Conservation (phyloP, 2,329 filamentous ascomycete species). For the Claviceps sp. region DNA sequence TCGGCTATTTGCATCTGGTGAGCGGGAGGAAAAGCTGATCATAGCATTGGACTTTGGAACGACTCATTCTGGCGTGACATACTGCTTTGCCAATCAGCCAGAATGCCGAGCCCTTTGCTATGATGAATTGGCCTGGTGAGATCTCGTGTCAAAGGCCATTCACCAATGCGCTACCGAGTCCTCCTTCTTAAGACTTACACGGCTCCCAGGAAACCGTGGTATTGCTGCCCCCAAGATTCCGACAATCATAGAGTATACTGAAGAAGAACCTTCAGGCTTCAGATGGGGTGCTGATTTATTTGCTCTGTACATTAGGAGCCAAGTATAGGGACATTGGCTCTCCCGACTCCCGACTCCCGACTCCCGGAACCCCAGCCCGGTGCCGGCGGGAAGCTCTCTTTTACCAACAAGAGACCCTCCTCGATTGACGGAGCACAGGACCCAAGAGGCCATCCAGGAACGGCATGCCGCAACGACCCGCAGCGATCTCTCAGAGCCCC, state of each 20-base stretch:
- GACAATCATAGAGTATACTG: conserved; percentile 9
- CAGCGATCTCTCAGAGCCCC: no score
- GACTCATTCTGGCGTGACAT: conserved; percentile 41
- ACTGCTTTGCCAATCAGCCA: conserved; percentile 3
- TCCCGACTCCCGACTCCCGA: no score
- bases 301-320: no score
- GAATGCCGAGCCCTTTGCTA: conserved; percentile 20
- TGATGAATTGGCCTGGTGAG: conserved; percentile 11
- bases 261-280: conserved; percentile 27
- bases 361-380: not conserved
- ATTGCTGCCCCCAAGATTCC: conserved; percentile 22
- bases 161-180: conserved; percentile 16
- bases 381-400: no score
- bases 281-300: conserved; percentile 10
- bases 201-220: conserved; percentile 21
- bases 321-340: no score
- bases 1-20: no score
- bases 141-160: conserved; percentile 1
- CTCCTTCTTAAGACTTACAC: conserved; percentile 27
- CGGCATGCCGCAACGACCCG: not conserved
- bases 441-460: conserved; percentile 8
- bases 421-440: conserved; percentile 3
- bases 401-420: no score
- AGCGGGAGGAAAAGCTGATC: no score
- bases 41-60: no score